phyloP scores from a whole-genome alignment of 306 rosid species.

The Castanopsis chinensis region DNA sequence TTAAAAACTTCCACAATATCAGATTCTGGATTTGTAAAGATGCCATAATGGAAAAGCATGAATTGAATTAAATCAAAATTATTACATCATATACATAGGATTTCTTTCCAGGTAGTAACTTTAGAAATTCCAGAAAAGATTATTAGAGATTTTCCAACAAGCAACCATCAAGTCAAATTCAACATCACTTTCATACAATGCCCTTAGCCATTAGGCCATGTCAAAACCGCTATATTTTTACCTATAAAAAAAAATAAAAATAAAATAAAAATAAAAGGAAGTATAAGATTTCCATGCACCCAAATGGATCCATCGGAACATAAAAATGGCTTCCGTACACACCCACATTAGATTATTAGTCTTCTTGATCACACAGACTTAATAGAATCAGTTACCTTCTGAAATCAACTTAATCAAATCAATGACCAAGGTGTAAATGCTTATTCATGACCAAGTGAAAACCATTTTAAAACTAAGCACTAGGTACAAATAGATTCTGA shows the following conservation, averaged over 20 bases:
- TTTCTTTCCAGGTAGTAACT: background rate
- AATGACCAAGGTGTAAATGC: no score
- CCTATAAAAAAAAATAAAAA: no score
- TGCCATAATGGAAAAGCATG: background rate
- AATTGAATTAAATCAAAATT: background rate
- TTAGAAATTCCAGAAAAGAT: background rate
- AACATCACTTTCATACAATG: no score
- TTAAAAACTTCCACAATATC: background rate
- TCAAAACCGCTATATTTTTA: background rate
- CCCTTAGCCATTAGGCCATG: background rate
- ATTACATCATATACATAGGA: background rate
- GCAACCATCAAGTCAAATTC: no score
- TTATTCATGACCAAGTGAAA: no score
- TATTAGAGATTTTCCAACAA: background rate
- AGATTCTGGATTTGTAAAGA: background rate
- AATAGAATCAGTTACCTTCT: background rate
- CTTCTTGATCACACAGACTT: background rate
- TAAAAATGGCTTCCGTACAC: background rate
- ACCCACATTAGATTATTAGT: background rate
- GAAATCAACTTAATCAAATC: no score
- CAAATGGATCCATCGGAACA: background rate
- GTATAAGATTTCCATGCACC: background rate
- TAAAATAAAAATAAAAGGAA: background rate
- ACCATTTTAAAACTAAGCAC: no score
- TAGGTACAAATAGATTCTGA: no score